These are phyloP conservation scores for Aeschynomene evenia DNA, from an alignment of 306 rosid genomes.

Conservation along the genomic window DNA sequence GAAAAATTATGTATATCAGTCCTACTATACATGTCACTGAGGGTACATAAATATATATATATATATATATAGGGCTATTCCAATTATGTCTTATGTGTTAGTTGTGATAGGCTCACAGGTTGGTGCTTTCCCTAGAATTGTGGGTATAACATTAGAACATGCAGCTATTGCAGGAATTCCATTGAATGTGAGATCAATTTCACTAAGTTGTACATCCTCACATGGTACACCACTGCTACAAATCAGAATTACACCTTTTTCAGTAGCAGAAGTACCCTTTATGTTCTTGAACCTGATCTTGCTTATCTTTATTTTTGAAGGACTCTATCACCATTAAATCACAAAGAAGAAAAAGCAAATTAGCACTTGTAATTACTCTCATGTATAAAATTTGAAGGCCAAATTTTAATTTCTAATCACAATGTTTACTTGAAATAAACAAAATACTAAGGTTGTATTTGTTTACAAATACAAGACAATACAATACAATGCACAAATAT, in stretches of 20 bases:
- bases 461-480: no score
- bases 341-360: no score
- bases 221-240: constrained; percentile 17
- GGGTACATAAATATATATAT: no score
- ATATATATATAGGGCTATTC: no score
- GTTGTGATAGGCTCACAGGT: neutral
- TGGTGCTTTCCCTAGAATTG: neutral
- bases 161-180: neutral
- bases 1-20: no score
- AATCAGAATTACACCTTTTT: constrained; percentile 1
- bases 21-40: no score
- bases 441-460: no score
- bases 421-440: no score
- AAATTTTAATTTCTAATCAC: no score
- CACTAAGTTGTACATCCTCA: neutral
- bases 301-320: constrained; percentile 42
- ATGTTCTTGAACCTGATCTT: constrained; percentile 41
- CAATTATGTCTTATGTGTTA: neutral
- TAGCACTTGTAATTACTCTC: no score
- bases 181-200: neutral
- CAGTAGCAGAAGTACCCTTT: constrained; percentile 11
- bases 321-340: neutral
- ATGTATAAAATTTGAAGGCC: no score
- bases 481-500: no score
- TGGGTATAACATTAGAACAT: neutral